Conservation (phyloP, 768 basidiomycete genomes). For the Mycena maculata region DNA sequence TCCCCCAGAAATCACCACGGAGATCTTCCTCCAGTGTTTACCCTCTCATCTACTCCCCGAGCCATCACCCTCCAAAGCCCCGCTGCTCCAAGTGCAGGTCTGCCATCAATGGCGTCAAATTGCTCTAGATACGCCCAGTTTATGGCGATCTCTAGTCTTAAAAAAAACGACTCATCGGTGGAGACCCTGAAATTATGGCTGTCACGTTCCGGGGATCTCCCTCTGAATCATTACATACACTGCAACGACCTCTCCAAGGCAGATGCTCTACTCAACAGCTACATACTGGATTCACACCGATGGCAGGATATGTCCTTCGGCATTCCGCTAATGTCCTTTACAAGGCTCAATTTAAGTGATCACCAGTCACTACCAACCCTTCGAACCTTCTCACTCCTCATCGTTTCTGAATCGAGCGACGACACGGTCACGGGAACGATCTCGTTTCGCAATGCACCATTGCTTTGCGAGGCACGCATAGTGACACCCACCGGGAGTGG, state of each 20-base stretch:
- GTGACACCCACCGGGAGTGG: background rate
- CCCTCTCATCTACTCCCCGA: background rate
- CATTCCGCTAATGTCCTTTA: background rate
- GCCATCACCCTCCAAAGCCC: background rate
- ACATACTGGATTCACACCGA: background rate
- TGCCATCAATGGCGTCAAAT: conserved; percentile 13
- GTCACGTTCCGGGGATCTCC: background rate
- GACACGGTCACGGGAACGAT: background rate
- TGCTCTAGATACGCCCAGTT: background rate
- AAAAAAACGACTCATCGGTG: background rate
- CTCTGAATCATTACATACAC: background rate
- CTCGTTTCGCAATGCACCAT: background rate
- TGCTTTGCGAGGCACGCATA: background rate
- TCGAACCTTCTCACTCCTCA: background rate
- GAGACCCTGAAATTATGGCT: conserved; percentile 14
- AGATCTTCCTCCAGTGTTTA: background rate
- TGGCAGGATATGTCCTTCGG: conserved; percentile 12
- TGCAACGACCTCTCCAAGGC: background rate
- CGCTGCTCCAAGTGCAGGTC: conserved; percentile 3
- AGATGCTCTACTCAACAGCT: background rate
- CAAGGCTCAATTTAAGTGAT: background rate
- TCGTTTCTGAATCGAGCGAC: background rate
- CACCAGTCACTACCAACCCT: background rate
- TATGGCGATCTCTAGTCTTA: conserved; percentile 16
- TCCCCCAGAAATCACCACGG: conserved; percentile 18